Evolutionary conservation across 768 basidiomycete species (phyloP), one percentile per base, ranked within the genome.

Genomic region (Boletus tylopilopsis): DNA sequence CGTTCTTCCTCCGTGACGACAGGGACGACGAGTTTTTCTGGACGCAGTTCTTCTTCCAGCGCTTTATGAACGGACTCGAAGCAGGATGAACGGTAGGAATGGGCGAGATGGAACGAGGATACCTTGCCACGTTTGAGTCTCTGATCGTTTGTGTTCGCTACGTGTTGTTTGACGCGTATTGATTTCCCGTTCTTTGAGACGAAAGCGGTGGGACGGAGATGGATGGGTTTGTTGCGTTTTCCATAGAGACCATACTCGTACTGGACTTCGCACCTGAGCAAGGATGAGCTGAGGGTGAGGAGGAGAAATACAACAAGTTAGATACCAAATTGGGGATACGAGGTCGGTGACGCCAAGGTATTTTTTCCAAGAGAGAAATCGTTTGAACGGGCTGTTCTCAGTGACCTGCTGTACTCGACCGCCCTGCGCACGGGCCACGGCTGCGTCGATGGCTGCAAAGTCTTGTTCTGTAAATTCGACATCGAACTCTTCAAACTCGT

Each of bases 171-270:
- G 2, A 84, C 81, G 6, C 60, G 59, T 42, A 91, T 88, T 19
- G 70, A 68, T 51, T 84, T 86, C 15, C 88, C 88, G 22, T 69
- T 64, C 13, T 70, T 71, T 21, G 84, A 78, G 4, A 66, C 63
- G 54, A 90, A 89, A 2, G 78, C 69, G 11, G 66, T 50, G 0
- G 86, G 87, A 18, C 87, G 76, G 10, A 66, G 50, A 18, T 69
- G 67, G 1, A 85, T 54, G 16, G 76, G 79, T 37, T 65, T 73
- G 37, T 72, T 68, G 19, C 85, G 74, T 50, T 69, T 71, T 51
- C 85, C 83, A 25, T 79, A 78, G 34, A 90, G 70, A 3, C 85
- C 79, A 59, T 90, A 90, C 56, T 90, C 86, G 62, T 79, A 82
- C 62, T 89, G 86, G 6, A 88, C 76, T 60, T 89, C 88, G 59